phyloP scores from a whole-genome alignment of 1,284 basidiomycete species.

The Porodaedalea pini region DNA sequence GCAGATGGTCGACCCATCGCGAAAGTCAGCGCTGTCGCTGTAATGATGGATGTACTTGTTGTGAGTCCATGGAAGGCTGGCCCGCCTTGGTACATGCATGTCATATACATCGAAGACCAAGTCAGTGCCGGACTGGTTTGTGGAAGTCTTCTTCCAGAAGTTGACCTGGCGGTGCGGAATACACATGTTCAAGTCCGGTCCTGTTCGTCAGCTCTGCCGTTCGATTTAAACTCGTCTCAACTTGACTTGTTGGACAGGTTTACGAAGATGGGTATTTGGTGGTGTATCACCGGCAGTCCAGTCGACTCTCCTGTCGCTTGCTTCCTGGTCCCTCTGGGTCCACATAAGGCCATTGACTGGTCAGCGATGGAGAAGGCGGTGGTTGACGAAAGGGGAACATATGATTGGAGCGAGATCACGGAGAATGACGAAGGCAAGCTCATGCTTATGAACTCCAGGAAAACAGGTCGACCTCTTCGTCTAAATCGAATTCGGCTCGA shows the following conservation, averaged over 20 bases:
- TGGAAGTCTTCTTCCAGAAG: slow-evolving; percentile 49
- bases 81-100: slow-evolving; percentile 56
- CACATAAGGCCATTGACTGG: slow-evolving; percentile 49
- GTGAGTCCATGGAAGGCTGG: slow-evolving; percentile 64
- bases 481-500: slow-evolving; percentile 58
- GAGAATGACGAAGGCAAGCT: slow-evolving; percentile 44
- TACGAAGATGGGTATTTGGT: slow-evolving; percentile 59
- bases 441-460: slow-evolving; percentile 51
- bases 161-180: slow-evolving; percentile 39
- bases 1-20: slow-evolving; percentile 45
- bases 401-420: slow-evolving; percentile 51
- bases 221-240: slow-evolving; percentile 29
- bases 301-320: slow-evolving; percentile 48
- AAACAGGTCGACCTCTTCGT: slow-evolving; percentile 52
- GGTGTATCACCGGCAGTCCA: slow-evolving; percentile 56
- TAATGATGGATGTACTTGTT: slow-evolving; percentile 52
- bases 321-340: slow-evolving; percentile 60
- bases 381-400: slow-evolving; percentile 44
- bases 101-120: slow-evolving; percentile 47
- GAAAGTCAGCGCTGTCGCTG: slow-evolving; percentile 44
- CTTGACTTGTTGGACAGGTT: slow-evolving; percentile 56
- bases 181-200: slow-evolving; percentile 33
- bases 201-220: slow-evolving; percentile 23
- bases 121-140: slow-evolving; percentile 57
- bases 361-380: slow-evolving; percentile 48